A percentile compares a stretch with the other conserved stretches of the same genome.
Conservation (phyloP, 2,329 filamentous ascomycete genomes). For the Nakataea oryzae region DNA sequence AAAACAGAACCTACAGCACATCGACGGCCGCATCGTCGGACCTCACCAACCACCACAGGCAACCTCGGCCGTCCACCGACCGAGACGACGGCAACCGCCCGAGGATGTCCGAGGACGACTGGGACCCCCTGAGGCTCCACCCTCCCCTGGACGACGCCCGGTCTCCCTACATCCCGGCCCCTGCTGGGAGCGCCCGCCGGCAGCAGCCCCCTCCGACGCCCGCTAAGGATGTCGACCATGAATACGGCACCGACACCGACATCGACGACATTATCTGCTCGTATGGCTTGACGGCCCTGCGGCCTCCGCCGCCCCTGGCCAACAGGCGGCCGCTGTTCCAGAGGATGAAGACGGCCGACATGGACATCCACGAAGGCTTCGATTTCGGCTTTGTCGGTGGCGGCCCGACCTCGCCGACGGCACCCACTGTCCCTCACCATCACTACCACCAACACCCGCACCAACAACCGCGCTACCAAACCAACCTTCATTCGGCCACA, state of each 20-base stretch:
- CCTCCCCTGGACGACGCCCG: constrained; percentile 11
- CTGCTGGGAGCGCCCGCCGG: background rate
- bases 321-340: background rate
- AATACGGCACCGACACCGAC: background rate
- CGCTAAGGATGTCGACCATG: background rate
- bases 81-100: background rate
- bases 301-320: constrained; percentile 6
- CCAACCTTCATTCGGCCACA: background rate
- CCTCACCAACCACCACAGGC: background rate
- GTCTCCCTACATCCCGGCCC: constrained; percentile 5
- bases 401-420: background rate
- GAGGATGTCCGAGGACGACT: constrained; percentile 10
- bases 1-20: background rate
- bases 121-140: constrained; percentile 22
- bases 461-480: background rate
- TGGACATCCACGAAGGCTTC: constrained; percentile 19
- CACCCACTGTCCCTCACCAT: background rate
- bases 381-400: constrained; percentile 19
- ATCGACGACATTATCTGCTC: constrained; percentile 1
- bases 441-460: background rate
- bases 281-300: constrained; percentile 1
- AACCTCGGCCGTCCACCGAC: background rate
- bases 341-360: constrained; percentile 4
- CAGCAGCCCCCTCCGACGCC: background rate
- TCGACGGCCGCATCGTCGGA: background rate